A percentile compares a stretch with the other conserved stretches of the same genome.
These are phyloP conservation scores for Rhododendron simsii DNA, from an alignment of 148 eudicot species.

Conservation along the genomic window DNA sequence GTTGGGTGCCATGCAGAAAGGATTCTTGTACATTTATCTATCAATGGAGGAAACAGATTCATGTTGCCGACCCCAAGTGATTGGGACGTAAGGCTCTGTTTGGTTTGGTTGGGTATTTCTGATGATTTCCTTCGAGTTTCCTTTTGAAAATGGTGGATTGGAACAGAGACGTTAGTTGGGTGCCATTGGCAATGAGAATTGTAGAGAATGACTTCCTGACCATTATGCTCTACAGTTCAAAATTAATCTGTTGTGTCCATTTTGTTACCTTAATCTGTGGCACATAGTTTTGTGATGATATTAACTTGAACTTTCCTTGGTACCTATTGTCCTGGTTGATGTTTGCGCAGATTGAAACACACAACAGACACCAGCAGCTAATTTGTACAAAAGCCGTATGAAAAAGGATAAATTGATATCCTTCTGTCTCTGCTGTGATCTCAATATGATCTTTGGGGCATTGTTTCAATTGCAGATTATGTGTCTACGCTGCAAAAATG, in stretches of 20 bases:
- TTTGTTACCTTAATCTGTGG: not conserved
- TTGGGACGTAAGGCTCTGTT: no score
- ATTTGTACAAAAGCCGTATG: not conserved
- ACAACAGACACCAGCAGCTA: not conserved
- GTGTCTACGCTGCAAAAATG: not conserved
- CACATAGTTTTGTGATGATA: not conserved
- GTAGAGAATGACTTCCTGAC: not conserved
- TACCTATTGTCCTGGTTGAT: not conserved
- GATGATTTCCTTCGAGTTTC: not conserved
- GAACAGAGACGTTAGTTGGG: not conserved
- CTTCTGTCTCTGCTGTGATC: conserved; percentile 4
- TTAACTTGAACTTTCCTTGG: not conserved
- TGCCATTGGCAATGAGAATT: not conserved
- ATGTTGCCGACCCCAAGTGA: no score
- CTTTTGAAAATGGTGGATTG: not conserved
- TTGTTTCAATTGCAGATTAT: not conserved
- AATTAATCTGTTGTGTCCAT: not conserved
- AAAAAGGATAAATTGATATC: not conserved
- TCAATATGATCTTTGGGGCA: not conserved
- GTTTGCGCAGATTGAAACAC: not conserved
- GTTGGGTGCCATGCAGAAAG: not conserved
- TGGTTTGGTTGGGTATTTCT: not conserved
- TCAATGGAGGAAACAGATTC: no score
- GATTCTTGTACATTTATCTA: no score
- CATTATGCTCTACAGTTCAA: not conserved